phyloP scores from a whole-genome alignment of 1,284 basidiomycete species.

The Chalciporus sp. region DNA sequence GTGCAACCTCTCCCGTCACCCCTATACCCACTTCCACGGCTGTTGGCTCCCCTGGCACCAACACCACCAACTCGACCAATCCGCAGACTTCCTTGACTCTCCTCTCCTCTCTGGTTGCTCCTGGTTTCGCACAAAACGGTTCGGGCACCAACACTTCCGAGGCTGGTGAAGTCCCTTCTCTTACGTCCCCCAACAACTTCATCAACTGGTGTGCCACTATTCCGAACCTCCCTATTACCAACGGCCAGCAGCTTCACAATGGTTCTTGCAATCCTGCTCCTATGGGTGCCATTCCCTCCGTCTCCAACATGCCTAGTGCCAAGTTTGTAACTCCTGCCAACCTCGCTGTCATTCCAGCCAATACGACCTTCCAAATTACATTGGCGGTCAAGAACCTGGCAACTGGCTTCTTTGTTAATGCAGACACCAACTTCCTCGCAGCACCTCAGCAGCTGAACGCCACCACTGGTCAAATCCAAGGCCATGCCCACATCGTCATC shows the following conservation, averaged over 20 bases:
- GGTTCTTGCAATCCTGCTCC: slow-evolving; percentile 62
- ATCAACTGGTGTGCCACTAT: slow-evolving; percentile 50
- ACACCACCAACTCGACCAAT: slow-evolving; percentile 39
- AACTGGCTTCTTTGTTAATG: slow-evolving; percentile 58
- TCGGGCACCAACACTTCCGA: slow-evolving; percentile 36
- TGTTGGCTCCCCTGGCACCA: slow-evolving; percentile 31
- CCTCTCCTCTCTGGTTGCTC: slow-evolving; percentile 46
- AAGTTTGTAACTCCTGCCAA: slow-evolving; percentile 54
- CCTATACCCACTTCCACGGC: slow-evolving; percentile 19
- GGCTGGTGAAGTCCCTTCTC: slow-evolving; percentile 44
- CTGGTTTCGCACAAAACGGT: slow-evolving; percentile 49
- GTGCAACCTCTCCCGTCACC: neutral
- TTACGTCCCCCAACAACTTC: slow-evolving; percentile 54
- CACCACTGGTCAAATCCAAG: slow-evolving; percentile 51
- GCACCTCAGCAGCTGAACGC: slow-evolving; percentile 62
- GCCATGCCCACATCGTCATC: slow-evolving; percentile 69
- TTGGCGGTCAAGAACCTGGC: slow-evolving; percentile 49
- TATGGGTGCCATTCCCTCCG: slow-evolving; percentile 49
- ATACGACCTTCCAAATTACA: slow-evolving; percentile 48
- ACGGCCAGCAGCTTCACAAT: slow-evolving; percentile 44
- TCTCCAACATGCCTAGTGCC: slow-evolving; percentile 47
- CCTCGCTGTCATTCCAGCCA: slow-evolving; percentile 43
- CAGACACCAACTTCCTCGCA: slow-evolving; percentile 55
- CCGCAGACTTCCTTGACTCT: slow-evolving; percentile 46
- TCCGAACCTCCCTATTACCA: slow-evolving; percentile 39